phyloP scores from a whole-genome alignment of 2,329 filamentous ascomycete species.

The Nemania serpens region DNA sequence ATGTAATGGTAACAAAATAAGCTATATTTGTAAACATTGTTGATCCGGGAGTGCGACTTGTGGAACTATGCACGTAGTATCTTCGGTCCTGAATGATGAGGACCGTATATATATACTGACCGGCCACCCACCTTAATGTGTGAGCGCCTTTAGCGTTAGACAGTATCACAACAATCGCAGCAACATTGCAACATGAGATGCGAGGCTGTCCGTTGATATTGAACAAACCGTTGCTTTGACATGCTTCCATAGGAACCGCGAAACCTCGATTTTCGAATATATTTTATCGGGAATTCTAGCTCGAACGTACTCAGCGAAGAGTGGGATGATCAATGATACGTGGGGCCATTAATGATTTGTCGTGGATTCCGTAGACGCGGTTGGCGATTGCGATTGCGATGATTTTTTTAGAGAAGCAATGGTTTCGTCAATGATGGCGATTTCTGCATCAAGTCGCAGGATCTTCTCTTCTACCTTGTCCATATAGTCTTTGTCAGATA shows the following conservation, averaged over 20 bases:
- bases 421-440: constrained; percentile 78
- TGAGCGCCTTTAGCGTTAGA: background rate
- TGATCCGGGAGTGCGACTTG: no score
- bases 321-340: background rate
- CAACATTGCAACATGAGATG: background rate
- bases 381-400: constrained; percentile 11
- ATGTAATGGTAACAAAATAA: no score
- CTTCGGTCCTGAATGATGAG: no score
- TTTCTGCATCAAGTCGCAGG: constrained; percentile 73
- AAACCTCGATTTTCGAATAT: background rate
- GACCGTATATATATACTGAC: no score
- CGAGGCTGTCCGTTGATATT: background rate
- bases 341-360: background rate
- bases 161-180: background rate
- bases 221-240: background rate
- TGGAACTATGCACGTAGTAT: no score
- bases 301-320: background rate
- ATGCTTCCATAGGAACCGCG: background rate
- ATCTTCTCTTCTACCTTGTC: constrained; percentile 72
- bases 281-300: background rate
- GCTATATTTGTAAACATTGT: no score
- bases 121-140: background rate
- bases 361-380: constrained; percentile 6
- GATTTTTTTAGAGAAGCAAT: constrained; percentile 54
- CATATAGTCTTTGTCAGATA: constrained; percentile 75